Conservation (phyloP, 768 basidiomycete species). For the Chlorophyllum brunneum region DNA sequence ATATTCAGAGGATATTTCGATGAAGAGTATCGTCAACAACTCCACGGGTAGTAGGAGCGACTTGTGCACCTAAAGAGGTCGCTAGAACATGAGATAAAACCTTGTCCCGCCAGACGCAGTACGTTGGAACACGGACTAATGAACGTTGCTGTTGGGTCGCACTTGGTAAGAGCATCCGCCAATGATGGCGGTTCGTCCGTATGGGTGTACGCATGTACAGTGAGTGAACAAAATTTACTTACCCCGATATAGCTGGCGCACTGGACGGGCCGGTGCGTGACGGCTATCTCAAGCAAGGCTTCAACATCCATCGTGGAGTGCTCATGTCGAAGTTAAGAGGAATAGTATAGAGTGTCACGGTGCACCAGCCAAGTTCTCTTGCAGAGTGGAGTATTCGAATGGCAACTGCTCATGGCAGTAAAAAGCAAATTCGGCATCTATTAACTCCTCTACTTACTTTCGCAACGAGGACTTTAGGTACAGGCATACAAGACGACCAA, state of each 20-base stretch:
- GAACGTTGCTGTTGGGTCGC: slow-evolving; percentile 60
- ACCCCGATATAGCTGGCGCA: slow-evolving; percentile 9
- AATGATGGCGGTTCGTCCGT: slow-evolving; percentile 86
- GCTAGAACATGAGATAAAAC: slow-evolving; percentile 32
- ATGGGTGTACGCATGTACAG: slow-evolving; percentile 41
- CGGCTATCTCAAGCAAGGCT: slow-evolving; percentile 26
- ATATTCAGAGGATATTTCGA: neutral
- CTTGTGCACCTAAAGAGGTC: slow-evolving; percentile 22
- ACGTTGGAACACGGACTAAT: slow-evolving; percentile 78
- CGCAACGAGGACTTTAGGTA: slow-evolving; percentile 71
- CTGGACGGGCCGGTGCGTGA: no score
- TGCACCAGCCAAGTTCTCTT: slow-evolving; percentile 84
- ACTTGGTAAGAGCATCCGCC: slow-evolving; percentile 72
- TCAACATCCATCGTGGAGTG: slow-evolving; percentile 49
- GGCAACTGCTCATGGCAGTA: slow-evolving; percentile 51
- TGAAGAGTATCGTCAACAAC: slow-evolving; percentile 57
- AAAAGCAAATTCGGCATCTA: slow-evolving; percentile 21
- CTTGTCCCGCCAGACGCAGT: slow-evolving; percentile 64
- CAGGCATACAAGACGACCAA: neutral
- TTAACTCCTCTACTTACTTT: slow-evolving; percentile 48
- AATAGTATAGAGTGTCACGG: slow-evolving; percentile 84
- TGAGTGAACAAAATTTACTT: slow-evolving; percentile 13
- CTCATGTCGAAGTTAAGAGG: slow-evolving; percentile 59
- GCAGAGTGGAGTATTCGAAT: slow-evolving; percentile 85
- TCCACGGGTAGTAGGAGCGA: slow-evolving; percentile 35